Evolutionary conservation across 2,329 filamentous ascomycete genomes (phyloP).

Genomic region (Claviceps sp.): DNA sequence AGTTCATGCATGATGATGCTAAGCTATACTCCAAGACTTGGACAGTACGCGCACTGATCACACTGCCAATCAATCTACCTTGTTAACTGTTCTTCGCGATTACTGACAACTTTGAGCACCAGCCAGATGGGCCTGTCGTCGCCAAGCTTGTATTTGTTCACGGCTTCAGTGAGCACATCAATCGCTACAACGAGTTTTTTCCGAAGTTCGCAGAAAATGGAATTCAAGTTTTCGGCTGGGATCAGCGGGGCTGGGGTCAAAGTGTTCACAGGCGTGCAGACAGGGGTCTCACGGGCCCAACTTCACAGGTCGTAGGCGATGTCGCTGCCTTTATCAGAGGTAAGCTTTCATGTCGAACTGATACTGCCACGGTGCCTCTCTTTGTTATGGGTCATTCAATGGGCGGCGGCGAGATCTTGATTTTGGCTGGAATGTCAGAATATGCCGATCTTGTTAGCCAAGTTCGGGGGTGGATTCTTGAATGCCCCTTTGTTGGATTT

Average conservation of each 20-base stretch:
- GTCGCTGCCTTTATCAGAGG: slow-evolving; percentile 60
- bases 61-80: not conserved
- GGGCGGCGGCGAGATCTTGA: slow-evolving; percentile 69
- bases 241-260: slow-evolving; percentile 83
- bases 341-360: slow-evolving; percentile 34
- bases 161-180: slow-evolving; percentile 78
- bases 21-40: slow-evolving; percentile 45
- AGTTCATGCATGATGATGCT: slow-evolving; percentile 30
- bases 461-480: slow-evolving; percentile 61
- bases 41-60: slow-evolving; percentile 31
- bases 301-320: slow-evolving; percentile 59
- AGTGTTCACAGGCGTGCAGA: slow-evolving; percentile 49
- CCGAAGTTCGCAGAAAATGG: slow-evolving; percentile 52
- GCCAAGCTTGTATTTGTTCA: slow-evolving; percentile 75
- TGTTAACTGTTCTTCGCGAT: not conserved
- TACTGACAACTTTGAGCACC: not conserved
- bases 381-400: slow-evolving; percentile 88
- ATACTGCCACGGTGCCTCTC: slow-evolving; percentile 34
- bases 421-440: slow-evolving; percentile 35
- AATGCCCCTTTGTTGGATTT: slow-evolving; percentile 69
- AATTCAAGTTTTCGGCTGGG: slow-evolving; percentile 65
- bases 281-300: slow-evolving; percentile 61
- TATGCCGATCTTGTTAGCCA: slow-evolving; percentile 42
- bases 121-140: slow-evolving; percentile 43
- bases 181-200: slow-evolving; percentile 66